phyloP scores from a whole-genome alignment of 257 asterid species.

The Solanum tarapatanum region DNA sequence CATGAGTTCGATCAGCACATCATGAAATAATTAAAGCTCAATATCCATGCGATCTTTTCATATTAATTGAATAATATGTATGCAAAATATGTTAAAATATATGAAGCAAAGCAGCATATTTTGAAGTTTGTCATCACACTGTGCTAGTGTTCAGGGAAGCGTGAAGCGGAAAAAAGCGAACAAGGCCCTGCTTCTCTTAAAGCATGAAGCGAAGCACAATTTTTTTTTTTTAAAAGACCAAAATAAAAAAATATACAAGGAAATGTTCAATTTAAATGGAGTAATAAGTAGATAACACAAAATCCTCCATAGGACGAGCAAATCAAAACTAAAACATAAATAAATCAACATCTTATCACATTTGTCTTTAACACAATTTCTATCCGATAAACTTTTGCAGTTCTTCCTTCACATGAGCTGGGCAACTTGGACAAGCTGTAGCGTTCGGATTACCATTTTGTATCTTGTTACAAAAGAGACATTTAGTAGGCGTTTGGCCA shows the following conservation, averaged over 20 bases:
- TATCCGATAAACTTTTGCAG: not conserved
- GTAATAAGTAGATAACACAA: not conserved
- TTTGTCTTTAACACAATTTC: not conserved
- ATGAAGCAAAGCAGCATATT: not conserved
- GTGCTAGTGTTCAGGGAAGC: not conserved
- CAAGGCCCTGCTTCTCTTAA: not conserved
- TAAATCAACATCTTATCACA: not conserved
- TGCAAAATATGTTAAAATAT: not conserved
- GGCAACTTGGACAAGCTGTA: not conserved
- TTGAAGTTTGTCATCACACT: not conserved
- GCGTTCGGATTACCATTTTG: not conserved
- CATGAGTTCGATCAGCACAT: not conserved
- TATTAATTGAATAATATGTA: not conserved
- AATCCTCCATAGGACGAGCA: not conserved
- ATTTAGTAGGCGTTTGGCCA: not conserved
- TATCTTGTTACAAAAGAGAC: not conserved
- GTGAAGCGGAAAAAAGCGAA: not conserved
- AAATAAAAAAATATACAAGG: not conserved
- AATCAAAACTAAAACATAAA: not conserved
- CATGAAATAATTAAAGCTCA: not conserved
- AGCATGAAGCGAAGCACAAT: not conserved
- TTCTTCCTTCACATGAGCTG: not conserved
- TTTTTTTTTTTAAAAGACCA: not conserved
- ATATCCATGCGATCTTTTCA: not conserved
- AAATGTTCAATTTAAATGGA: not conserved